Percentiles rank a stretch among this genome's conserved stretches.
Evolutionary conservation across 331 rosid species (phyloP).

Genomic region (Dryas integrifolia): DNA sequence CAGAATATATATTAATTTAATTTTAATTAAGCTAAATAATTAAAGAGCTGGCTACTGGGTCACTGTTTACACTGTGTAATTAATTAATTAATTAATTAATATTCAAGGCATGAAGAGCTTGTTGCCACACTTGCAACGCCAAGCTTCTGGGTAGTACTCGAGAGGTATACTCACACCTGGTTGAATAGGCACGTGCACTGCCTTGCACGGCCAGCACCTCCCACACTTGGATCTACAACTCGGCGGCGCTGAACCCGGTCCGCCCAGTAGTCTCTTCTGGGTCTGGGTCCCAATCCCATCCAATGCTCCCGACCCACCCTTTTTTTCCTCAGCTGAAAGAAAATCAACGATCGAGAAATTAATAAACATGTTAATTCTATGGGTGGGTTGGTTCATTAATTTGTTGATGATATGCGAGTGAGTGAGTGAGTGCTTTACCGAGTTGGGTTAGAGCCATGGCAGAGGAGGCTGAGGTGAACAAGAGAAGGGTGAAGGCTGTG

Average conservation of each 20-base stretch:
- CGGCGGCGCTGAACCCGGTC: slow-evolving; percentile 84
- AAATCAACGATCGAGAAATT: neutral
- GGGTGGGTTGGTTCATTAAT: neutral
- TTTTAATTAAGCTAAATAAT: too few relatives aligned
- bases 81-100: slow-evolving; percentile 10
- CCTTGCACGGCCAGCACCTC: slow-evolving; percentile 68
- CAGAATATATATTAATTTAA: too few relatives aligned
- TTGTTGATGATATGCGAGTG: neutral
- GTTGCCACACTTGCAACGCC: slow-evolving; percentile 96
- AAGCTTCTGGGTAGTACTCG: slow-evolving; percentile 94
- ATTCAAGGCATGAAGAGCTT: slow-evolving; percentile 69
- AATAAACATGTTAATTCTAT: neutral
- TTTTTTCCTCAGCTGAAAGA: slow-evolving; percentile 25
- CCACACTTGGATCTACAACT: slow-evolving; percentile 85
- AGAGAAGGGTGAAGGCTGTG: slow-evolving; percentile 48
- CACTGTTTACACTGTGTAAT: slow-evolving; percentile 20
- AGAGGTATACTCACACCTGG: slow-evolving; percentile 69
- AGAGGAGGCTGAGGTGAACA: slow-evolving; percentile 48
- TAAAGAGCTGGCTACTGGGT: too few relatives aligned
- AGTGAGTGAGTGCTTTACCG: slow-evolving; percentile 33
- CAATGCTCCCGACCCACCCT: slow-evolving; percentile 3
- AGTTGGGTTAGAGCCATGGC: slow-evolving; percentile 34
- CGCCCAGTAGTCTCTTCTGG: slow-evolving; percentile 33
- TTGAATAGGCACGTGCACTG: slow-evolving; percentile 79
- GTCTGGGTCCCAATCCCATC: slow-evolving; percentile 18